Base-by-base conservation (phyloP, 1,284 basidiomycete species). In the Cryptococcus amylolentus region DNA sequence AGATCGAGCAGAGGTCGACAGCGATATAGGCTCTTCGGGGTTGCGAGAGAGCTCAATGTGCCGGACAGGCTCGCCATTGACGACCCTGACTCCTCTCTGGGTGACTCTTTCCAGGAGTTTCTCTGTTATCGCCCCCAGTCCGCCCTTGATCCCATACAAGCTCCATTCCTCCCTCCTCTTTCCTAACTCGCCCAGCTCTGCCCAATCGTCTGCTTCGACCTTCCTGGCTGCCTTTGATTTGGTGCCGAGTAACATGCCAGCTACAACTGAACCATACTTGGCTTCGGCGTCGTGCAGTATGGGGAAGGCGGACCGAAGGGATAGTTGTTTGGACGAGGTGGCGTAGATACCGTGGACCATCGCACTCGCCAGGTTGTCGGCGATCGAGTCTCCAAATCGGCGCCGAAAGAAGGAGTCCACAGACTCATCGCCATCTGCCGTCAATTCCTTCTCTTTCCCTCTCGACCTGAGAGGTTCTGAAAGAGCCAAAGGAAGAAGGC, bases 301-400 rank as follows among this genome's bases (percentile, higher is more conserved):
- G 0, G 88, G 86, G 68, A 97, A 89, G 0, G 90, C 83, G 4
- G 89, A 83, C 2, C 86, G 82, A 0, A 91, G 80, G 60, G 90
- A 92, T 9, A 98, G 77, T 38, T 79, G 67, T 1, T 87, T 78
- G 3, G 91, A 84, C 67, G 95, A 91, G 0, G 90, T 85, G 0
- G 91, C 92, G 71, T 96, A 97, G 58, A 98, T 89, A 0, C 94
- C 95, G 67, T 97, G 94, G 1, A 93, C 84, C 60, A 97, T 80
- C 0, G 93, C 88, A 55, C 88, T 90, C 3, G 88, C 86, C 50
- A 96, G 82, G 4, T 83, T 83, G 10, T 84, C 82, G 0, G 92
- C 89, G 54, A 94, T 83, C 0, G 80, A 74, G 2, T 79, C 69
- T 0, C 91, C 91, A 57, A 97, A 88, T 12, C 91, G 82, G 5